These are phyloP conservation scores for Amanita exitialis DNA, from an alignment of 768 basidiomycete genomes.

Conservation along the genomic window DNA sequence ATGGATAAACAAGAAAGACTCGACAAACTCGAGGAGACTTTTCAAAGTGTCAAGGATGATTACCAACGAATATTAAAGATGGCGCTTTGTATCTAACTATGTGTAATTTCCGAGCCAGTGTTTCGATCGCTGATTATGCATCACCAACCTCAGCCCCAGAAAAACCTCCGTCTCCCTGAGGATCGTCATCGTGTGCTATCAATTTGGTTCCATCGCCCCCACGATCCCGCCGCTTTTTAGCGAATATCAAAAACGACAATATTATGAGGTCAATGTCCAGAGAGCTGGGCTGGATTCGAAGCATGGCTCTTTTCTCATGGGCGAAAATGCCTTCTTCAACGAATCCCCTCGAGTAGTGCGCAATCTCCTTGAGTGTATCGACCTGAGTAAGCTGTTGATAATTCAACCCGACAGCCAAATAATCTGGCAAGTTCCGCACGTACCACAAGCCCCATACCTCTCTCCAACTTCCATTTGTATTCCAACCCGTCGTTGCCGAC, in stretches of 20 bases:
- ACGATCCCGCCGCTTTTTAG: constrained; percentile 38
- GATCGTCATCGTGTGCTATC: constrained; percentile 24
- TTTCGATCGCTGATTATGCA: constrained; percentile 11
- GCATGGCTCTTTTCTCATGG: constrained; percentile 34
- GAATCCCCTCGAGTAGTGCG: constrained; percentile 23
- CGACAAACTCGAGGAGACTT: constrained; percentile 90
- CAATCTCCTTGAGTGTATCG: constrained; percentile 29
- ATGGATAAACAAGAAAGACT: constrained; percentile 81
- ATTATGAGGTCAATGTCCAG: constrained; percentile 44
- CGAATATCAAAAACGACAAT: constrained; percentile 45
- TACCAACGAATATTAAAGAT: constrained; percentile 64
- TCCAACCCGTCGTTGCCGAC: constrained; percentile 37
- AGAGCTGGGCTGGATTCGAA: constrained; percentile 36
- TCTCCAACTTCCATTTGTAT: constrained; percentile 38
- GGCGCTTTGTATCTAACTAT: background rate
- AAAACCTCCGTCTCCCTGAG: constrained; percentile 26
- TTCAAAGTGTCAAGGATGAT: constrained; percentile 74
- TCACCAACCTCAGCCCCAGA: constrained; percentile 17
- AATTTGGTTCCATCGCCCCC: constrained; percentile 20
- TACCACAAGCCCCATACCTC: constrained; percentile 30
- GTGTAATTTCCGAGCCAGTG: constrained; percentile 26
- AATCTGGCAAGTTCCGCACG: constrained; percentile 11
- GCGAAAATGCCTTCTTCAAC: constrained; percentile 36
- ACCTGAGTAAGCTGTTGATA: constrained; percentile 26
- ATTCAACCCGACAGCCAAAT: background rate